Evolutionary conservation across 345 rosid genomes (phyloP), one percentile per base, ranked within the genome.

Genomic region (Heritiera littoralis): DNA sequence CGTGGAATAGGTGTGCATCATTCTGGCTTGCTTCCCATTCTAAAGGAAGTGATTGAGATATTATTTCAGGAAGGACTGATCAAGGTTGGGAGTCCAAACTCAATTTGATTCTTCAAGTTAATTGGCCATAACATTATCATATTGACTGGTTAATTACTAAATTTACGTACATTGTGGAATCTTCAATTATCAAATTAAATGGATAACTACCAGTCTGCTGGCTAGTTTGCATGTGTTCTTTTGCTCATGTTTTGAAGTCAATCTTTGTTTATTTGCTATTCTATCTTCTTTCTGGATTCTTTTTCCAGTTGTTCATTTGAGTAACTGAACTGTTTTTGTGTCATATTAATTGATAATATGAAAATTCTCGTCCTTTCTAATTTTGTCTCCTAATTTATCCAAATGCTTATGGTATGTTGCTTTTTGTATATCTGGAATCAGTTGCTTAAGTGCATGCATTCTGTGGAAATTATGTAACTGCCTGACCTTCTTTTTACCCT

Each of bases 1-100:
- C 94, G 99, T 32, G 99, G 99, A 75, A 94, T 96, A 74, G 99
- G 98, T 0, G 99, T 96, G 85, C 98, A 96, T 85, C 99, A 96
- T 86, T 96, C 99, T 79, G 99, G 99, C 30, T 86, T 96, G 91
- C 98, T 96, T 83, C 99, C 99, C 45, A 94, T 96, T 80, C 85
- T 96, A 80, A 96, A 96, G 86, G 99, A 96, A 90, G 99, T 96
- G 79, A 96, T 91, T 68, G 99, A 96, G 88, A 94, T 96, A 85
- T 86, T 94, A 64, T 96, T 96, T 86, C 99, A 96, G 83, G 99
- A 93, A 89, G 99, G 99, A n/a, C 81, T 94, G 45, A 91, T 96
- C 79, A 96, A 96, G 98, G 98, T 96, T 77, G 54, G 81, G 49
- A 51, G 77, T 55, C 52, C 56, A 77, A 83, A 48, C 77, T 77